Evolutionary conservation across 345 rosid species (phyloP).

Genomic region (Toxicodendron radicans): DNA sequence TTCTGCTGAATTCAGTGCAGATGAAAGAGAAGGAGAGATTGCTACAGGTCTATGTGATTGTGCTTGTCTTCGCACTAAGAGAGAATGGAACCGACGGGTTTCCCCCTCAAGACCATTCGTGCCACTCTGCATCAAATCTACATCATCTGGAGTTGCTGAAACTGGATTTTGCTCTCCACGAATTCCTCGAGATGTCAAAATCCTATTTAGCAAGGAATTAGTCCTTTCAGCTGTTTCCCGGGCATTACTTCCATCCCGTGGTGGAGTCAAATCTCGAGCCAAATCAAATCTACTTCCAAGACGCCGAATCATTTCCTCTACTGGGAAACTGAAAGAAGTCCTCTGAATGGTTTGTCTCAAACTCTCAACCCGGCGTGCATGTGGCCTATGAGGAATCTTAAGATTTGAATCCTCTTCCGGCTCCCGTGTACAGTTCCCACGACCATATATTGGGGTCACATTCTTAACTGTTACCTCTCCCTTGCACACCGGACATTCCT

Average conservation of each 20-base stretch:
- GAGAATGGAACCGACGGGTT: slow-evolving; percentile 47
- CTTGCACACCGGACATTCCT: slow-evolving; percentile 97
- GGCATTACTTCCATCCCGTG: slow-evolving; percentile 41
- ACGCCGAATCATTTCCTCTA: slow-evolving; percentile 85
- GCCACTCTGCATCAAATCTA: slow-evolving; percentile 50
- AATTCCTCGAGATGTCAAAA: slow-evolving; percentile 67
- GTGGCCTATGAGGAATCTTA: slow-evolving; percentile 81
- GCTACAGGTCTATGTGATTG: slow-evolving; percentile 61
- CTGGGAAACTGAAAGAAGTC: slow-evolving; percentile 56
- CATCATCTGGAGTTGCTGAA: slow-evolving; percentile 45
- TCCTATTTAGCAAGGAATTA: slow-evolving; percentile 52
- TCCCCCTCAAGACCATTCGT: slow-evolving; percentile 52
- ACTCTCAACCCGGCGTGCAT: slow-evolving; percentile 79
- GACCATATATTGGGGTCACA: slow-evolving; percentile 85
- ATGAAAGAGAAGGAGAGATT: slow-evolving; percentile 42
- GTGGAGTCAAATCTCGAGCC: slow-evolving; percentile 47
- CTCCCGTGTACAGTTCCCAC: slow-evolving; percentile 54
- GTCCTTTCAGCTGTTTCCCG: slow-evolving; percentile 59
- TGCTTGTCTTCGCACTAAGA: slow-evolving; percentile 53
- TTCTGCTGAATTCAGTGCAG: slow-evolving; percentile 60
- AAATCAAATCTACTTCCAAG: slow-evolving; percentile 69
- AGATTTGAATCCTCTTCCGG: slow-evolving; percentile 56
- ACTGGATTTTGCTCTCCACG: slow-evolving; percentile 66
- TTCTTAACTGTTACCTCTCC: slow-evolving; percentile 80
- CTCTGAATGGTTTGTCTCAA: slow-evolving; percentile 80